Percentiles rank a stretch among this genome's conserved stretches.
These are phyloP conservation scores for Chenopodium formosanum DNA, from an alignment of 148 eudicot genomes.

Conservation along the genomic window DNA sequence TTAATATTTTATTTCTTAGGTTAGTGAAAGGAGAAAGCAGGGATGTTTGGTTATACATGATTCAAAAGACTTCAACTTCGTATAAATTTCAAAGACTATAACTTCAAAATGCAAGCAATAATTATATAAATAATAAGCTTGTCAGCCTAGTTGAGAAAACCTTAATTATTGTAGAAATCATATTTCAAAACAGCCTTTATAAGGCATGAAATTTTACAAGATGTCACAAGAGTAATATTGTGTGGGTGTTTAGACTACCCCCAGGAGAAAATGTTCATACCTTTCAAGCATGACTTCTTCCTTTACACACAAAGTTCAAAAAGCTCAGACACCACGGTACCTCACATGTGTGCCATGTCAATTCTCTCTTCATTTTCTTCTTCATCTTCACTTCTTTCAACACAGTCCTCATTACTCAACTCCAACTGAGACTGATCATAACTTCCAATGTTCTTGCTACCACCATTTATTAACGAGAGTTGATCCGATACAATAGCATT, in stretches of 20 bases:
- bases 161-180: not conserved
- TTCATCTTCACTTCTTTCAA: not conserved
- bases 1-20: not conserved
- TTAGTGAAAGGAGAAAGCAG: not conserved
- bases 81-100: not conserved
- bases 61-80: not conserved
- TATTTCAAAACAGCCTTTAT: not conserved
- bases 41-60: not conserved
- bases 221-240: not conserved
- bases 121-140: not conserved
- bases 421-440: conserved; percentile 34
- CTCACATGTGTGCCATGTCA: conserved; percentile 44
- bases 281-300: not conserved
- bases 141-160: not conserved
- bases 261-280: not conserved
- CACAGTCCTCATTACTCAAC: conserved; percentile 32
- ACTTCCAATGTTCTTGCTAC: conserved; percentile 19
- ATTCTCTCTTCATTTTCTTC: conserved; percentile 15
- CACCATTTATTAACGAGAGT: conserved; percentile 20
- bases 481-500: conserved; percentile 45
- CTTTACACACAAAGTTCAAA: not conserved
- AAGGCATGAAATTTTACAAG: not conserved
- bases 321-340: conserved; percentile 8
- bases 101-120: not conserved
- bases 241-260: not conserved